Percentiles rank a stretch among this genome's conserved stretches.
Evolutionary conservation across 352 stramenopile species (phyloP).

Genomic region (Phytophthora tubulina): DNA sequence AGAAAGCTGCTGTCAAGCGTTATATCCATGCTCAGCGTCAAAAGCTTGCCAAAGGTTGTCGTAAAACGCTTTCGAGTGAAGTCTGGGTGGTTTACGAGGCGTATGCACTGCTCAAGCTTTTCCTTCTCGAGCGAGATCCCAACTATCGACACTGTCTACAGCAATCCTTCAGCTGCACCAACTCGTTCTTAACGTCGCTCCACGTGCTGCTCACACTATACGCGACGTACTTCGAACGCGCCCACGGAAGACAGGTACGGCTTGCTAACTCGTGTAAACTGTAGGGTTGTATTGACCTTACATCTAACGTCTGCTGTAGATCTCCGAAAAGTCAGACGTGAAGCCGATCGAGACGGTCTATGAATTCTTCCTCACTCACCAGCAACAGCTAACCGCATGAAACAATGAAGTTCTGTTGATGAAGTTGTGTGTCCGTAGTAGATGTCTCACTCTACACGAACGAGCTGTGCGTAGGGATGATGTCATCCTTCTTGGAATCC

Average conservation of each 20-base stretch:
- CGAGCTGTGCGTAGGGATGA: conserved; percentile 74
- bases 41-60: background rate
- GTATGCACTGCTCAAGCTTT: conserved; percentile 72
- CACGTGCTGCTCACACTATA: conserved; percentile 67
- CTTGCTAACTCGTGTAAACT: background rate
- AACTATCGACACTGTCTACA: conserved; percentile 26
- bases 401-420: background rate
- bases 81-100: conserved; percentile 39
- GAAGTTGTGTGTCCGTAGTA: background rate
- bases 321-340: conserved; percentile 41
- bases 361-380: conserved; percentile 42
- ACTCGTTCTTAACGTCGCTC: conserved; percentile 37
- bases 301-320: conserved; percentile 33
- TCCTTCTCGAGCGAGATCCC: conserved; percentile 46
- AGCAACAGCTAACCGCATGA: conserved; percentile 14
- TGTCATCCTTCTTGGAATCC: conserved; percentile 86
- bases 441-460: conserved; percentile 48
- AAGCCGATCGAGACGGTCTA: conserved; percentile 52
- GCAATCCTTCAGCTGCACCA: conserved; percentile 17
- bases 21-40: conserved; percentile 31
- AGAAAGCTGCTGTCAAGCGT: conserved; percentile 49
- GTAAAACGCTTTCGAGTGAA: conserved; percentile 5
- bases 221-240: conserved; percentile 61
- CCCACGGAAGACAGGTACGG: conserved; percentile 51
- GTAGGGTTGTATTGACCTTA: conserved; percentile 24